These are phyloP conservation scores for Rubus idaeus DNA, from an alignment of 306 rosid genomes.

Conservation along the genomic window DNA sequence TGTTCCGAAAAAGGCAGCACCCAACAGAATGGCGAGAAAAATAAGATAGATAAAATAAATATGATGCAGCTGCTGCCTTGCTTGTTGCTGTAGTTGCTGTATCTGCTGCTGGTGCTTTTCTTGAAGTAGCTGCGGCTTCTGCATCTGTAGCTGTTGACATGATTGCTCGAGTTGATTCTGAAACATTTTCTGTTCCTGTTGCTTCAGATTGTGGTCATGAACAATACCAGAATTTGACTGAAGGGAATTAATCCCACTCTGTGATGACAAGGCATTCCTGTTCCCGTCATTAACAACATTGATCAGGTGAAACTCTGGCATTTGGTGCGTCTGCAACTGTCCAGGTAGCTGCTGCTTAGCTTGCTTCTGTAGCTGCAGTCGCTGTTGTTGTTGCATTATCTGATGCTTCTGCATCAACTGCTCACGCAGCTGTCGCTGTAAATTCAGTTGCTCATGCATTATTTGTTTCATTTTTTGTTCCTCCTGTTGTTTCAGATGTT, in stretches of 20 bases:
- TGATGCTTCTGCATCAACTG: constrained; percentile 21
- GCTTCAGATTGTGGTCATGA: constrained; percentile 65
- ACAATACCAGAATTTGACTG: constrained; percentile 58
- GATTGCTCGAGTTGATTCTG: constrained; percentile 36
- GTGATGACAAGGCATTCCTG: constrained; percentile 53
- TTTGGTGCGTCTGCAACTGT: constrained; percentile 66
- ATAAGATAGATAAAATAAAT: too few relatives aligned
- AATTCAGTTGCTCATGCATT: constrained; percentile 42
- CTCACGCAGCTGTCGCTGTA: constrained; percentile 44
- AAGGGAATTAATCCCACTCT: constrained; percentile 55
- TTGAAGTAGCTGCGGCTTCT: constrained; percentile 26
- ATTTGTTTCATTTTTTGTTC: constrained; percentile 44
- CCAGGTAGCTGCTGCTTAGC: constrained; percentile 64
- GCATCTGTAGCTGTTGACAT: constrained; percentile 47
- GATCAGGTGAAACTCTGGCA: constrained; percentile 64
- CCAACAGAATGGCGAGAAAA: too few relatives aligned
- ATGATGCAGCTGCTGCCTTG: constrained; percentile 51
- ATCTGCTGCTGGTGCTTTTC: constrained; percentile 45
- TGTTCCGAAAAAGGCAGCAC: too few relatives aligned
- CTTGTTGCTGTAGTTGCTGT: constrained; percentile 58
- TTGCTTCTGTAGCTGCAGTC: constrained; percentile 50
- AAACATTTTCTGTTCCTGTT: constrained; percentile 56
- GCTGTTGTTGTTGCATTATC: constrained; percentile 23
- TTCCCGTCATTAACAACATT: constrained; percentile 68
- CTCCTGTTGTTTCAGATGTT: constrained; percentile 64